A percentile compares a stretch with the other conserved stretches of the same genome.
Conservation (phyloP, 495 filamentous ascomycete genomes). For the Neurospora sp. region DNA sequence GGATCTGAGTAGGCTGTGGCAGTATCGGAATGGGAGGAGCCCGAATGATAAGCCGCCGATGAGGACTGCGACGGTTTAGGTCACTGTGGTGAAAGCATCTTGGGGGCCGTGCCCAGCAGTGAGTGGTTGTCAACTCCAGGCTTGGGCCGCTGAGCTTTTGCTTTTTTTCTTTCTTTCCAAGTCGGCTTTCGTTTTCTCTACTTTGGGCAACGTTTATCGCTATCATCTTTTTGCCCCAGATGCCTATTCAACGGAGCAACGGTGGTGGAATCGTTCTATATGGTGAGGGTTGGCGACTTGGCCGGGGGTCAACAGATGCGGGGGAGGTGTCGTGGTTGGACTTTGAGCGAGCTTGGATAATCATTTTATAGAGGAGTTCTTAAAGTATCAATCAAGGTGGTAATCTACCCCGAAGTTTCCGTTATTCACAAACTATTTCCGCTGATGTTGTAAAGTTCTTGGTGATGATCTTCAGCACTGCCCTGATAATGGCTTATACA, state of each 20-base stretch:
- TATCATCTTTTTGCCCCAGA: background rate
- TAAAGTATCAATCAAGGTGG: background rate
- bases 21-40: constrained; percentile 58
- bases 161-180: background rate
- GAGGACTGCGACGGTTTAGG: constrained; percentile 12
- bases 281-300: background rate
- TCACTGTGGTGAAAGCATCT: background rate
- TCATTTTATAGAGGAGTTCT: background rate
- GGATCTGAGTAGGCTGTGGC: constrained; percentile 64
- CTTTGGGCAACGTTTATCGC: background rate
- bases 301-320: background rate
- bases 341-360: background rate
- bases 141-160: background rate
- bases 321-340: background rate
- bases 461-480: background rate
- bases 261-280: background rate
- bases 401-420: background rate
- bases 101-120: background rate
- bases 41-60: constrained; percentile 31
- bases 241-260: background rate
- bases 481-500: background rate
- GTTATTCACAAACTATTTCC: background rate
- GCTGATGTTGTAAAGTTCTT: background rate
- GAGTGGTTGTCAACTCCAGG: background rate
- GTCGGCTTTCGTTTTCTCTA: background rate